A percentile compares a stretch with the other conserved stretches of the same genome.
Conservation (phyloP, 1,284 basidiomycete species). For the Baeospora myosura region DNA sequence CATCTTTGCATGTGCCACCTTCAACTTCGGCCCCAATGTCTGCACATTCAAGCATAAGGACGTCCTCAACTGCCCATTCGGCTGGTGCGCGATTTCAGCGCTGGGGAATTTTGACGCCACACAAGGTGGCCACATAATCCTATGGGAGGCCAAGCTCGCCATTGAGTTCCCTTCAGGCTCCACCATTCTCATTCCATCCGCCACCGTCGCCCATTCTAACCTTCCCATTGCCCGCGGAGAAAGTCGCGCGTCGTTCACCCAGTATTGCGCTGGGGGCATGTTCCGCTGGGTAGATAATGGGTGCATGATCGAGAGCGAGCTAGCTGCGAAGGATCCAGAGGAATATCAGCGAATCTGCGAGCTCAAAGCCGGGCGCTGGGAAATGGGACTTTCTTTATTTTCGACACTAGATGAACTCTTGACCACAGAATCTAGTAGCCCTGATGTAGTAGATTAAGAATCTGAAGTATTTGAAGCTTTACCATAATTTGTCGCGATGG, state of each 20-base stretch:
- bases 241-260: conserved; percentile 18
- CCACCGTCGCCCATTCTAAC: conserved; percentile 20
- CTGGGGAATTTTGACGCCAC: conserved; percentile 17
- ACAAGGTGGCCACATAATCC: conserved; percentile 20
- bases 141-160: conserved; percentile 17
- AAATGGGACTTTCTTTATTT: background rate
- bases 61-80: conserved; percentile 14
- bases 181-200: conserved; percentile 23
- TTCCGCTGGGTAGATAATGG: conserved; percentile 21
- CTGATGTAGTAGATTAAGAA: too few species aligned
- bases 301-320: background rate
- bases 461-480: too few species aligned
- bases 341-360: background rate
- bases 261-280: conserved; percentile 18
- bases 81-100: conserved; percentile 19
- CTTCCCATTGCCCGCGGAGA: conserved; percentile 15
- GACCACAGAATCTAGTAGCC: too few species aligned
- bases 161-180: conserved; percentile 20
- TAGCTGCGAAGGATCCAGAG: background rate
- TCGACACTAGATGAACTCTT: conserved; percentile 1
- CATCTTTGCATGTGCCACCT: conserved; percentile 2
- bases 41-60: conserved; percentile 13
- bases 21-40: conserved; percentile 12
- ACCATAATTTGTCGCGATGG: too few species aligned
- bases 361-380: background rate